A percentile compares a stretch with the other conserved stretches of the same genome.
Conservation (phyloP, 2,329 filamentous ascomycete species). For the Aspergillus japonicus region DNA sequence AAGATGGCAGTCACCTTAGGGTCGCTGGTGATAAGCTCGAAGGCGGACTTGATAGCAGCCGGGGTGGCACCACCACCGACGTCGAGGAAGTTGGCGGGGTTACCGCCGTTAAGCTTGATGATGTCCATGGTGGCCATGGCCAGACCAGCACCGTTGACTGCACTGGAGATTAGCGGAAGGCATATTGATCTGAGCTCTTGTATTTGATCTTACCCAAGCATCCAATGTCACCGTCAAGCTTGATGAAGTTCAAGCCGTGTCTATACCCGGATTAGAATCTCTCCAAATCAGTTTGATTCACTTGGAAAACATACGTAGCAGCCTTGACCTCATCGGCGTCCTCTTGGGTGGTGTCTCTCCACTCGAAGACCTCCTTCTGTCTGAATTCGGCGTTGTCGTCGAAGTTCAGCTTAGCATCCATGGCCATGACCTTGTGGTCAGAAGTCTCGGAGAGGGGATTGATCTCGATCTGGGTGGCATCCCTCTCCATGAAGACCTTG, state of each 20-base stretch:
- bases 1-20: slow-evolving; percentile 98
- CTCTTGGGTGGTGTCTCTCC: slow-evolving; percentile 93
- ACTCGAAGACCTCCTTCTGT: slow-evolving; percentile 92
- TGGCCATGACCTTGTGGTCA: slow-evolving; percentile 96
- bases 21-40: slow-evolving; percentile 97
- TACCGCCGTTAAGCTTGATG: slow-evolving; percentile 97
- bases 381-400: slow-evolving; percentile 99
- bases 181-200: not conserved
- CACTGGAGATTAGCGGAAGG: slow-evolving; percentile 12
- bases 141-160: slow-evolving; percentile 94
- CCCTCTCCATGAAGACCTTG: slow-evolving; percentile 97
- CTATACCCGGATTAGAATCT: slow-evolving; percentile 30
- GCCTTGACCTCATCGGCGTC: slow-evolving; percentile 97
- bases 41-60: slow-evolving; percentile 93
- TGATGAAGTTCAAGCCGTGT: slow-evolving; percentile 95
- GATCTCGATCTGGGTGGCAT: slow-evolving; percentile 99
- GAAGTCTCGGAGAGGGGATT: slow-evolving; percentile 98
- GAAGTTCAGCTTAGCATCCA: slow-evolving; percentile 99
- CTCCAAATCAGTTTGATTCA: not conserved
- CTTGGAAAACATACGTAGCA: slow-evolving; percentile 64
- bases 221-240: slow-evolving; percentile 98
- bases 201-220: slow-evolving; percentile 60
- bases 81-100: slow-evolving; percentile 97
- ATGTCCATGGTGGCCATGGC: slow-evolving; percentile 99
- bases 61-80: slow-evolving; percentile 97